Percentiles rank a stretch among this genome's conserved stretches.
Conservation (phyloP, 192 early-diverging fungal species). For the Backusella psychrophila region DNA sequence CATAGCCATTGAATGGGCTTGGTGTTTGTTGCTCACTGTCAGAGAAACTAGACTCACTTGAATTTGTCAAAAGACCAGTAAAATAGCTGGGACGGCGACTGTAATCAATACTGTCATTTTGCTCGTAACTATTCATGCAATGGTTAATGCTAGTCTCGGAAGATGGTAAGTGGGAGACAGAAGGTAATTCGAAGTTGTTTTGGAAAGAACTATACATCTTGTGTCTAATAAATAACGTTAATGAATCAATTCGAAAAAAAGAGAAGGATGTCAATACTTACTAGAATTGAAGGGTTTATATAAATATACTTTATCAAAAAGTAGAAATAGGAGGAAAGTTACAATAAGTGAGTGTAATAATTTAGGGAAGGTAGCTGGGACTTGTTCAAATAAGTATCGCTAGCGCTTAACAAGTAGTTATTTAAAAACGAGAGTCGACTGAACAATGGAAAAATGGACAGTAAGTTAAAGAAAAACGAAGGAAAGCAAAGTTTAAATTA, state of each 20-base stretch:
- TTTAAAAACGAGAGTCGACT: conserved; percentile 2
- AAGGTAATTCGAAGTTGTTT: conserved; percentile 8
- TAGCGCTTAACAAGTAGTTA: not conserved
- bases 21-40: conserved; percentile 29
- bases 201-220: conserved; percentile 5
- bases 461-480: not conserved
- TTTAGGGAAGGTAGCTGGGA: not conserved
- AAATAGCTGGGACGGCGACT: conserved; percentile 28
- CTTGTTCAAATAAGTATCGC: not conserved
- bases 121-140: conserved; percentile 3
- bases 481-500: not conserved
- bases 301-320: not conserved
- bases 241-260: not conserved
- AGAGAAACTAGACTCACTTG: conserved; percentile 20
- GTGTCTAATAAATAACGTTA: not conserved
- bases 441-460: not conserved
- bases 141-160: not conserved
- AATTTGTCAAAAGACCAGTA: conserved; percentile 17
- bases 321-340: not conserved
- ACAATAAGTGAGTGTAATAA: not conserved
- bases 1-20: conserved; percentile 15
- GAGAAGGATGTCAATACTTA: not conserved
- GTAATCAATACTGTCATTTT: conserved; percentile 15
- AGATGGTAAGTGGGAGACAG: not conserved
- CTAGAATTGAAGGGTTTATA: not conserved